These are phyloP conservation scores for Schwanniomyces pseudopolymorphus DNA, from an alignment of 805 yeast species.

Conservation along the genomic window DNA sequence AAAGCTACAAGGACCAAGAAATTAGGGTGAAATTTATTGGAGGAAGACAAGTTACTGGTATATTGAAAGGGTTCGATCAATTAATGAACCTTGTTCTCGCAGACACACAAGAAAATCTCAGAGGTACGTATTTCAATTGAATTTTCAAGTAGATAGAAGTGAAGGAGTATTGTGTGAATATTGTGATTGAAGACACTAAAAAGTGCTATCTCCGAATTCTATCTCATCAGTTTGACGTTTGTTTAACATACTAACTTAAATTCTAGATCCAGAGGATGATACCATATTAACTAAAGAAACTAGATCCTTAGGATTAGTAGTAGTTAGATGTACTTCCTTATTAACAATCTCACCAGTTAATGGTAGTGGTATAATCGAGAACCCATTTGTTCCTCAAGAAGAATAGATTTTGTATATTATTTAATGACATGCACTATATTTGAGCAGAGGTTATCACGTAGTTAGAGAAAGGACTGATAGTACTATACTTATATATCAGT, in stretches of 20 bases:
- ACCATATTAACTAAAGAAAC: conserved; percentile 53
- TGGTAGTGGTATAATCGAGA: conserved; percentile 68
- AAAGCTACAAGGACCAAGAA: conserved; percentile 68
- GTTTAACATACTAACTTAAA: conserved; percentile 9
- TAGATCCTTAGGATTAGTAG: conserved; percentile 73
- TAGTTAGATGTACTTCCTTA: conserved; percentile 81
- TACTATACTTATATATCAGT: no score
- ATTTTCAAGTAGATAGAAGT: background rate
- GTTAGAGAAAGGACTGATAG: no score
- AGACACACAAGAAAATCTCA: conserved; percentile 62
- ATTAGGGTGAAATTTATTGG: conserved; percentile 81
- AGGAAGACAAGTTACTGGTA: conserved; percentile 81
- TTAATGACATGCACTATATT: background rate
- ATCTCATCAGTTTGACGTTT: no score
- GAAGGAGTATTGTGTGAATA: no score
- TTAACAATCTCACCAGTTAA: conserved; percentile 72
- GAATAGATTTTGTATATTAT: conserved; percentile 6
- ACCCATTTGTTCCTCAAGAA: conserved; percentile 52
- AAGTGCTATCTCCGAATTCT: no score
- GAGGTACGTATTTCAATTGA: conserved; percentile 40
- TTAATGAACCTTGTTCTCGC: conserved; percentile 77
- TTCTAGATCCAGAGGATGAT: conserved; percentile 60
- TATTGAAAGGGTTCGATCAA: conserved; percentile 80
- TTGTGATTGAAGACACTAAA: no score
- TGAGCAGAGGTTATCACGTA: no score